These are phyloP conservation scores for Cladosporium phlei DNA, from an alignment of 2,329 filamentous ascomycete species.

Conservation along the genomic window DNA sequence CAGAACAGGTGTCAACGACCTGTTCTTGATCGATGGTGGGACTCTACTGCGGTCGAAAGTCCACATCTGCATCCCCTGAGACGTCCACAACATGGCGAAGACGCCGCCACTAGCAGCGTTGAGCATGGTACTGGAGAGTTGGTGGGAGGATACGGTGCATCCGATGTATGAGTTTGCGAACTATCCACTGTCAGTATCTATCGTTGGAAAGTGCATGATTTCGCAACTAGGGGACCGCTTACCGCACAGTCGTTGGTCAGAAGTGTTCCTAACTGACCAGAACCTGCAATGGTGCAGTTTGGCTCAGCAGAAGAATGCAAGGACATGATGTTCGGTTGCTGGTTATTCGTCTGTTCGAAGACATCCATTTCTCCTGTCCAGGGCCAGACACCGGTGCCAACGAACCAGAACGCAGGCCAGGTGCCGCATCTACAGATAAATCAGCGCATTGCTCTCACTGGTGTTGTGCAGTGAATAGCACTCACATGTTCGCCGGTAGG, in stretches of 20 bases:
- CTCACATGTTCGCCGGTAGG: constrained; percentile 48
- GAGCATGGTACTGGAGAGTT: constrained; percentile 44
- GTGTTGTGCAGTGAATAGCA: constrained; percentile 23
- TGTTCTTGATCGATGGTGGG: constrained; percentile 55
- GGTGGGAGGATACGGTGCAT: constrained; percentile 19
- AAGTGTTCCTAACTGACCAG: constrained; percentile 40
- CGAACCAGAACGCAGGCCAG: constrained; percentile 34
- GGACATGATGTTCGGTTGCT: constrained; percentile 26
- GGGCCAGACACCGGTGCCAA: constrained; percentile 41
- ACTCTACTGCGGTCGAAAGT: constrained; percentile 68
- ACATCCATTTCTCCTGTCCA: constrained; percentile 42
- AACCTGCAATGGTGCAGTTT: constrained; percentile 36
- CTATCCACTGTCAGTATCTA: too few species aligned
- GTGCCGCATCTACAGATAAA: constrained; percentile 27
- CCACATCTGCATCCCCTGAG: constrained; percentile 67
- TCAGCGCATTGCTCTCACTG: neutral
- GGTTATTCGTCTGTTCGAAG: constrained; percentile 38
- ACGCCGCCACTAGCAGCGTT: constrained; percentile 43
- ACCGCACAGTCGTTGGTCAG: constrained; percentile 50
- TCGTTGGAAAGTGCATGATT: too few species aligned
- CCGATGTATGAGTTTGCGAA: constrained; percentile 28
- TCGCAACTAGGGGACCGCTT: constrained; percentile 29
- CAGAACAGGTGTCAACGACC: constrained; percentile 51
- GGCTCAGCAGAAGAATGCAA: constrained; percentile 36
- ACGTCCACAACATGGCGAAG: constrained; percentile 60